A percentile compares a stretch with the other conserved stretches of the same genome.
Conservation (phyloP, 2,329 filamentous ascomycete genomes). For the Trichoderma atrobrunneum region DNA sequence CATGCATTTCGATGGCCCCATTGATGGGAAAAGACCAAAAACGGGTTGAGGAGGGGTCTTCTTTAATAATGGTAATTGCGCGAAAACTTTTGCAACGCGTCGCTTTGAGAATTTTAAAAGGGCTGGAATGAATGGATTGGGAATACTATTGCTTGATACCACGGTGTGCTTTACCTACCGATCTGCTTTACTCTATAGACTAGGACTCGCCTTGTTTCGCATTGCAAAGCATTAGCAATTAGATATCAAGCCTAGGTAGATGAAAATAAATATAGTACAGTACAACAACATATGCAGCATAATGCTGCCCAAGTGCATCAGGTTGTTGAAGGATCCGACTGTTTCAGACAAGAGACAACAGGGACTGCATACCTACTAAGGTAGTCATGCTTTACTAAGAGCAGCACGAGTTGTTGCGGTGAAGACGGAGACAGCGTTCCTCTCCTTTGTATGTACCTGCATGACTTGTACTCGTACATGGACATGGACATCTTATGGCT, state of each 20-base stretch:
- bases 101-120: too few relatives aligned
- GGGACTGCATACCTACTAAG: background rate
- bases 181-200: background rate
- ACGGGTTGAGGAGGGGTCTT: background rate
- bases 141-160: background rate
- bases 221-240: background rate
- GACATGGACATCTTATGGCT: background rate
- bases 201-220: background rate
- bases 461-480: background rate
- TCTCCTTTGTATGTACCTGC: background rate
- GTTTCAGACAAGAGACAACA: background rate
- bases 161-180: background rate
- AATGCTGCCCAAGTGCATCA: background rate
- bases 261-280: background rate
- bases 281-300: background rate
- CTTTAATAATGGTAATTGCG: slow-evolving; percentile 2
- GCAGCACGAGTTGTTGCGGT: background rate
- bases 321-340: background rate
- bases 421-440: background rate
- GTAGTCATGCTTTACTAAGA: background rate
- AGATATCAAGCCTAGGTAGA: background rate
- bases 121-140: background rate
- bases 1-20: background rate
- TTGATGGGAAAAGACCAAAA: background rate
- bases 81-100: background rate